These are phyloP conservation scores for Suillus spraguei DNA, from an alignment of 768 basidiomycete species.

Conservation along the genomic window DNA sequence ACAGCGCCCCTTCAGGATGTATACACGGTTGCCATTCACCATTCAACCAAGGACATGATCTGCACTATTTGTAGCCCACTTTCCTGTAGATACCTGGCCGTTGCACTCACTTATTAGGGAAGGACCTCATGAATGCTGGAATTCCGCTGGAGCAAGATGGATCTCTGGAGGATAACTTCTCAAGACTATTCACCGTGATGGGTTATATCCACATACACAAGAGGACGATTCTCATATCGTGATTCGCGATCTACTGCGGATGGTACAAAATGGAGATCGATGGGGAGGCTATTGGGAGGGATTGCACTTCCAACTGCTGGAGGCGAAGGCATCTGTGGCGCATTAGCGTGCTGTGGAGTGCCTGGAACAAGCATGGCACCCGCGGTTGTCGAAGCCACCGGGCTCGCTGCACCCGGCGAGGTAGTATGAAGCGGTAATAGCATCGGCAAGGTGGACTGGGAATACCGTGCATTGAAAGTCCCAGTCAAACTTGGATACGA, in stretches of 20 bases:
- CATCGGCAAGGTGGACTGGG: background rate
- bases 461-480: background rate
- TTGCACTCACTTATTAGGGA: background rate
- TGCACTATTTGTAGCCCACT: background rate
- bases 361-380: background rate
- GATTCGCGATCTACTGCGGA: background rate
- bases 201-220: background rate
- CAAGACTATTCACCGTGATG: background rate
- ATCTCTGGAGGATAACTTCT: background rate
- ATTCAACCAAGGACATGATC: conserved; percentile 5
- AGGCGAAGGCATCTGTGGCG: background rate
- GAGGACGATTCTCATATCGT: background rate
- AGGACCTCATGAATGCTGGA: background rate
- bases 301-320: background rate
- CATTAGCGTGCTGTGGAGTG: background rate
- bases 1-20: conserved; percentile 60
- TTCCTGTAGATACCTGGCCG: background rate
- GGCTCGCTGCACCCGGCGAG: background rate
- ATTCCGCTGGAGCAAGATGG: background rate
- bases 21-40: background rate
- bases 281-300: background rate
- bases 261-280: background rate
- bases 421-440: background rate
- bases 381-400: too few species aligned
- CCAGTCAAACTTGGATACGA: background rate